Evolutionary conservation across 768 basidiomycete genomes (phyloP), one percentile per base, ranked within the genome.

Genomic region (Cystobasidium ongulense): DNA sequence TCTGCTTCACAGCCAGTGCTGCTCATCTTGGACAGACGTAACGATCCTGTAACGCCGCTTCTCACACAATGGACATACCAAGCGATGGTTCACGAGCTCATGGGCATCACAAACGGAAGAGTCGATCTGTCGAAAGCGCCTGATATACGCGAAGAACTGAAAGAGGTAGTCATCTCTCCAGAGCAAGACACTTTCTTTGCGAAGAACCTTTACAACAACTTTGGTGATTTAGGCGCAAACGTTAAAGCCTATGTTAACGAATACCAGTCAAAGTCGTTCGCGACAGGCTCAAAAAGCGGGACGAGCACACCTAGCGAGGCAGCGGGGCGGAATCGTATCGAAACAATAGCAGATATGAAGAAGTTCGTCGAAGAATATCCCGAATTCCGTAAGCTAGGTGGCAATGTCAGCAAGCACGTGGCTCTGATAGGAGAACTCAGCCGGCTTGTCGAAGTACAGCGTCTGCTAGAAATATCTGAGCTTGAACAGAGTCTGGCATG

Each of bases 1-100:
- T 92, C 90, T 1, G 91, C 92, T 81, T 88, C 91, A 8, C 86
- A 92, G 1, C 96, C 96, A 7, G 80, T 98, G 53, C 83, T 99
- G 38, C 85, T 99, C 63, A 91, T 99, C 76, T 85, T 99, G 70
- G 96, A 99, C 82, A 86, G 96, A 75, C 85, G 95, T 76, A 97
- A 96, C 81, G 96, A 99, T 79, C 96, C 96, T 1, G 91, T 98
- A 4, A 98, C 96, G 0, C 96, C 96, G 2, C 82, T 98, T 41
- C 84, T 98, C 35, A 92, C 92, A 1, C 96, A 97, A 81, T 98
- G 96, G 96, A 98, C 96, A 29, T 98, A 98, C 82, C 95, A 98
- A 80, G 96, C 95, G 0, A 97, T 98, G 94, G 96, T 98, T 0
- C 96, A 99, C 78, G 96, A 98, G 80, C 84, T 96, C 17, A 82